Base-by-base conservation (phyloP, 2,329 filamentous ascomycete species). In the Colletotrichum plurivorum region DNA sequence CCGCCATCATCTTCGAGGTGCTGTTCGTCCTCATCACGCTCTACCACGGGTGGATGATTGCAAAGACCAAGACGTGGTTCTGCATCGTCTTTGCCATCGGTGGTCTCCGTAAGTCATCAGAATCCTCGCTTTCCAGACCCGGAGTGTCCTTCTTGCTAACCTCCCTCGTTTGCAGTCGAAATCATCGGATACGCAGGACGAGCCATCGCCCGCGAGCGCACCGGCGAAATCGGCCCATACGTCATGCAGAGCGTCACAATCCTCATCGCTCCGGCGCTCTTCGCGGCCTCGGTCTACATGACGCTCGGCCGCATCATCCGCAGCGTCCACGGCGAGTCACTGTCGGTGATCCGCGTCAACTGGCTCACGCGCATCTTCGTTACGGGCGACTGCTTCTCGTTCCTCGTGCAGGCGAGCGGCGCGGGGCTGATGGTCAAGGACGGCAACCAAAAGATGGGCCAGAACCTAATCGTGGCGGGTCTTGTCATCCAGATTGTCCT, bases 321-420 rank as follows among this genome's bases (percentile, higher is more conserved):
- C 15, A 77, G 79, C 54, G 77, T 83, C 4, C 77, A 78, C 25
- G 81, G 76, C 27, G 77, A 81, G 61, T 59, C 71, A 0, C 76
- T 76, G 62, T 78, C 79, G 2, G 57, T 82, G 39, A 75, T 83
- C 20, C 75, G 69, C 7, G 72, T 76, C 18, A 70, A 68, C 8
- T 84, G 83, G 81, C 75, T 89, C 6, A 89, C 87, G 3, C 85
- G 82, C 62, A 78, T 85, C 43, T 90, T 90, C 68, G 87, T 90
- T 4, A 58, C 75, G 7, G 86, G 87, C 41, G 88, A 90, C 71
- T 74, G 89, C 4, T 56, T 88, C 6, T 85, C 84, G 2, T 86
- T 90, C 73, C 39, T 84, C 3, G 75, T 88, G 3, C 88, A 90
- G 74, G 79, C 78, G 15, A 78, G 77, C 31, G 85, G 85, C 16